A percentile compares a stretch with the other conserved stretches of the same genome.
Conservation (phyloP, 495 filamentous ascomycete species). For the Venustampulla echinocandica region DNA sequence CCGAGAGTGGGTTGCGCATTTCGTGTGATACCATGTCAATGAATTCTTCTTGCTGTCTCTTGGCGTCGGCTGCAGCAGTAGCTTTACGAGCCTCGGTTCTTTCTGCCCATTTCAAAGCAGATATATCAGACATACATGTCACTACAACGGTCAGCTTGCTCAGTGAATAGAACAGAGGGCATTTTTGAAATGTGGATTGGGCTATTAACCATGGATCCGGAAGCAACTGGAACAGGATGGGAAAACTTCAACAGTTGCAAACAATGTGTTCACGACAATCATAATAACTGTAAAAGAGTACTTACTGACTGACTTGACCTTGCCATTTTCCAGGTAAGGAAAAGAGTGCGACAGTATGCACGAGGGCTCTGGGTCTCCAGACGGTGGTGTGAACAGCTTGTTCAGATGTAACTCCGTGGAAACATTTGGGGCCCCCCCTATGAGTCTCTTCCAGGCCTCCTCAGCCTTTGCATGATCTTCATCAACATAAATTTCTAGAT, state of each 20-base stretch:
- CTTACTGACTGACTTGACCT: constrained; percentile 8
- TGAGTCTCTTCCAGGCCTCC: constrained; percentile 8
- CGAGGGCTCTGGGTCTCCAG: constrained; percentile 14
- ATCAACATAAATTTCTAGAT: constrained; percentile 6
- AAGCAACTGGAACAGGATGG: too few relatives aligned
- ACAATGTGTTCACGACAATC: too few relatives aligned
- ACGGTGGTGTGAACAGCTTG: constrained; percentile 7
- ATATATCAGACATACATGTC: constrained; percentile 20
- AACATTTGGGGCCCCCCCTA: constrained; percentile 1
- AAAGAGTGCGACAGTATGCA: constrained; percentile 2
- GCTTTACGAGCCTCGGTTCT: constrained; percentile 22
- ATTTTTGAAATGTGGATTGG: too few relatives aligned
- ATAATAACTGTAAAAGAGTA: background rate
- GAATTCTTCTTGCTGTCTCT: constrained; percentile 56
- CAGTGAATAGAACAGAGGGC: too few relatives aligned
- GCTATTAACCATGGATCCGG: too few relatives aligned
- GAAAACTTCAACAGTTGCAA: too few relatives aligned
- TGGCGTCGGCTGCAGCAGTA: constrained; percentile 29
- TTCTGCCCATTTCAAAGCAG: constrained; percentile 47
- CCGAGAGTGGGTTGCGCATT: constrained; percentile 62
- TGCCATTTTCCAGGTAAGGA: constrained; percentile 3
- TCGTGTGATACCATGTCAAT: constrained; percentile 74
- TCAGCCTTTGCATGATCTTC: constrained; percentile 8
- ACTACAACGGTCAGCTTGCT: too few relatives aligned
- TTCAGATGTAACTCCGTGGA: constrained; percentile 13